A percentile compares a stretch with the other conserved stretches of the same genome.
Evolutionary conservation across 169 alveolate species (phyloP).

Genomic region (Cryptosporidium bovis): DNA sequence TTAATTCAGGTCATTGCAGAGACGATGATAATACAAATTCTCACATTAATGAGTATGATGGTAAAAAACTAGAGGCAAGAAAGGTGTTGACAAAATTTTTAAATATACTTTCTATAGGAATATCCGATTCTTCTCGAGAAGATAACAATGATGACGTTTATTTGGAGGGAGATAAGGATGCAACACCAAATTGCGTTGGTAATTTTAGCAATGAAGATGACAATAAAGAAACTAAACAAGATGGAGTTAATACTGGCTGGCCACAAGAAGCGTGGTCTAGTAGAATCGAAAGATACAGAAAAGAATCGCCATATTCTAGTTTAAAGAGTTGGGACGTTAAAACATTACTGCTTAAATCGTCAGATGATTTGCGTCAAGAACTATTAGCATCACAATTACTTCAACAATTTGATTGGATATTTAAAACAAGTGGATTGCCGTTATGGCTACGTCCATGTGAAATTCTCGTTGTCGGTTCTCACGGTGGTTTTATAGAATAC

Average conservation of each 20-base stretch:
- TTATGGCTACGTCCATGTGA: slow-evolving; percentile 94
- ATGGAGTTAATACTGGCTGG: slow-evolving; percentile 12
- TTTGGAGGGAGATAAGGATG: slow-evolving; percentile 6
- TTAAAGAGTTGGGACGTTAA: slow-evolving; percentile 87
- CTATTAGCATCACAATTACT: slow-evolving; percentile 94
- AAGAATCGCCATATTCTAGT: slow-evolving; percentile 86
- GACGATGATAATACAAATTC: background rate
- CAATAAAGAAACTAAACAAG: background rate
- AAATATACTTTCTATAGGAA: slow-evolving; percentile 52
- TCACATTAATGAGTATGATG: too few relatives aligned
- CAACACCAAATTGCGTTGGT: background rate
- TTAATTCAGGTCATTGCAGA: background rate
- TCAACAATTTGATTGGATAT: slow-evolving; percentile 88
- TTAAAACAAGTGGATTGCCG: slow-evolving; percentile 87
- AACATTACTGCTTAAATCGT: slow-evolving; percentile 93
- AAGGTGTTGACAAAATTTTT: slow-evolving; percentile 35
- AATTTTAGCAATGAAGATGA: background rate
- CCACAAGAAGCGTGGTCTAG: slow-evolving; percentile 76
- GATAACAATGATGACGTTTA: slow-evolving; percentile 8
- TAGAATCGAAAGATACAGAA: slow-evolving; percentile 83
- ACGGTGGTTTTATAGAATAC: slow-evolving; percentile 90
- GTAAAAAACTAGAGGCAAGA: background rate
- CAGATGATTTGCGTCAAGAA: slow-evolving; percentile 96
- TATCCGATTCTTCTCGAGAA: slow-evolving; percentile 25
- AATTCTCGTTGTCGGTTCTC: slow-evolving; percentile 92